Evolutionary conservation across 2,329 filamentous ascomycete genomes (phyloP), one percentile per base, ranked within the genome.

Genomic region (Clonostachys rosea): DNA sequence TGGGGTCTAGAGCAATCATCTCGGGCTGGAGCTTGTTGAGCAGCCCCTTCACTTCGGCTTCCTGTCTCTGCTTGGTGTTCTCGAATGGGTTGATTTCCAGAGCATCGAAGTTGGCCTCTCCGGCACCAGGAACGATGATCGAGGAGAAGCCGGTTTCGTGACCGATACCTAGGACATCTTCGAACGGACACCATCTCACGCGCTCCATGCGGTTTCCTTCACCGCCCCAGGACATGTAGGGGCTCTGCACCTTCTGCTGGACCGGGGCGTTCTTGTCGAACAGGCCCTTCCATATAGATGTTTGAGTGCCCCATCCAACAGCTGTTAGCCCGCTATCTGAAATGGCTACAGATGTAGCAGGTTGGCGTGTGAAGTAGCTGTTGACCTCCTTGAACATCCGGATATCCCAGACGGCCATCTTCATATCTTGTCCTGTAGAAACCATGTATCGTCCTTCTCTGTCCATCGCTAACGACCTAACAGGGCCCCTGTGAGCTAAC

Each of bases 351-450:
- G 89, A 89, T 2, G 89, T 84, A 6, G 88, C 91, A 0, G 94
- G 94, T 49, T 89, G 83, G 37, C 85, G 81, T 35, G 91, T 89
- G 53, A 85, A 89, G 70, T 97, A 97, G 56, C 79, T 89, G 69
- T 94, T 89, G 24, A 99, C 86, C 61, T 96, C 90, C 57, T 87
- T 90, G 73, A 95, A 94, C 79, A 90, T 95, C 40, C 92, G 83
- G 52, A 97, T 86, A 63, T 97, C 92, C 91, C 92, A 96, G 12
- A 96, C 84, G n/a, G 87, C 84, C 87, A 96, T 95, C 62, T 87
- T 89, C 54, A 84, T 76, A 63, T 96, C 92, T 62, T 95, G 90
- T 2, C 91, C 92, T 0, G 89, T 86, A 5, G 91, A 90, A 11
- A 96, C 90, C 92, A 97, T 96, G 70, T 96, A 99, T 48, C 87